Evolutionary conservation across 2,329 filamentous ascomycete genomes (phyloP), one percentile per base, ranked within the genome.

Genomic region (Ophiocordyceps camponoti-leonardi): DNA sequence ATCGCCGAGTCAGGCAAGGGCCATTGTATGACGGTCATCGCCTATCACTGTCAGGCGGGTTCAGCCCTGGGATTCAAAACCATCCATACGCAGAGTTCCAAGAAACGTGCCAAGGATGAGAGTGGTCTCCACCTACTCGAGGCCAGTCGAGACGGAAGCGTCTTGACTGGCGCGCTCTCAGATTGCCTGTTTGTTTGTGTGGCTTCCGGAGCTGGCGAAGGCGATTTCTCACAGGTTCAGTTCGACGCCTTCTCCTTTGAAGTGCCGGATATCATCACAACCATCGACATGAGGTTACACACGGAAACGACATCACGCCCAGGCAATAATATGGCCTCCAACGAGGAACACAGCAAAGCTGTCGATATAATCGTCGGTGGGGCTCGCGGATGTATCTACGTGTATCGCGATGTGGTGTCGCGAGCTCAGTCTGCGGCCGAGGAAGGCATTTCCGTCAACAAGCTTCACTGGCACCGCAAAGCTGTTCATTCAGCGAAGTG

Each of bases 391-490:
- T 73, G 76, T 22, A 83, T 96, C 41, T 77, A 85, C 55, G 64
- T 88, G n/a, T 94, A 94, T 60, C 77, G 81, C 49, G 83, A 94
- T 61, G 66, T 87, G 16, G 57, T 90, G 11, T 60, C 66, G 47
- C 75, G 75, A 49, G 66, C 84, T 35, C 70, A 69, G 44, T 61
- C 59, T 42, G 59, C 67, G 44, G 60, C 65, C 56, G 65, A 67
- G 52, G 62, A 75, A 39, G 69, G 73, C 19, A 58, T 77, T 22
- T 68, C 71, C 48, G 71, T 71, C 31, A 78, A 81, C 47, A 83
- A 81, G 50, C 69, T 88, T 45, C 92, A 96, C 61, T 98, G 92
- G 92, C 92, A 98, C 62, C 76, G 87, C 54, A 79, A 81, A 53
- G 77, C 81, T 43, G 87, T 95, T 10, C 81, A 83, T 54, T 75